Base-by-base conservation (phyloP, 2,329 filamentous ascomycete species). In the Sordariomycetes sp. region DNA sequence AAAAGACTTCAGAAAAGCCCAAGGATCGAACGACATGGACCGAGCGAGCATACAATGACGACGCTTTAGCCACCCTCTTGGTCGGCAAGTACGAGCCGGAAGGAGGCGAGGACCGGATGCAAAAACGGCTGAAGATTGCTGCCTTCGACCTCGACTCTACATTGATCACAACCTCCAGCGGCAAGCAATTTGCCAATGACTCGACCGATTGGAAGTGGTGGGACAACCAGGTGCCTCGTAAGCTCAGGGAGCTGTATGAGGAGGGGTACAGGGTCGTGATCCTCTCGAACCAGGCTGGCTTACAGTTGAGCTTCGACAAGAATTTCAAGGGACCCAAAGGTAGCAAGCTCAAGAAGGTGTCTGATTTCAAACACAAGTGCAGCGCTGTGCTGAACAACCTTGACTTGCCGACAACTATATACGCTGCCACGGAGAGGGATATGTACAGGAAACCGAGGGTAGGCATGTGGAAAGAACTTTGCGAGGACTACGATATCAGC, bases 171-270 rank as follows among this genome's bases (percentile, higher is more conserved):
- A 82, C 86, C 0, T 70, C 76, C 4, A 94, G 87, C 0, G 87
- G 87, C 7, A 92, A 86, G 57, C 82, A 73, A 33, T 90, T 90
- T 49, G 70, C 76, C 3, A 70, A 71, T 33, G 74, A 78, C 43
- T 73, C 79, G 0, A 64, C 67, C 4, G 90, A 96, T 53, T 98
- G 92, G 92, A 86, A 85, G 55, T 98, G 92, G 92, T 96, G 87
- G 86, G 65, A 93, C 53, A 46, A 59, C 11, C 68, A 61, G 14
- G 83, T 96, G 1, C 86, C 86, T 1, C 58, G 56, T 0, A 74
- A 64, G 34, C 55, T 98, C 14, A 74, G 70, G 43, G 63, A 78
- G 39, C 64, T 96, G 3, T 72, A 86, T 48, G 42, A 59, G 6
- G 73, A 92, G 44, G 86, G 79, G 20, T 93, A 84, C 56, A 72